Evolutionary conservation across 2,329 filamentous ascomycete species (phyloP), one percentile per base, ranked within the genome.

Genomic region (Tolypocladium capitatum): DNA sequence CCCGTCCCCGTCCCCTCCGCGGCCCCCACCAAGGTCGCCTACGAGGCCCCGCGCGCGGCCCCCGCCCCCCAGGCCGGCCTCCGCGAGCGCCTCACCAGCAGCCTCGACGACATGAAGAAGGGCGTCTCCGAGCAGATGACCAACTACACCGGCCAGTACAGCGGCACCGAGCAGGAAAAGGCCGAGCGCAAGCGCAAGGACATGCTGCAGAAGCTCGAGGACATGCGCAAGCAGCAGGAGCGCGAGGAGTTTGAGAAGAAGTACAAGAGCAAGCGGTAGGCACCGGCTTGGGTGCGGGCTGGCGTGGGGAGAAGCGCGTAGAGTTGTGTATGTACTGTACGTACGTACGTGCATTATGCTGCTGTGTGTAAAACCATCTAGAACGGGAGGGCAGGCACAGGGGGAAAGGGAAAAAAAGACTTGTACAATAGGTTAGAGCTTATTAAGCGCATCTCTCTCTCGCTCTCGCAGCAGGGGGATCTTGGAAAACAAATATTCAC

Each of bases 181-280:
- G 61, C 63, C 1, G 64, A 63, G 55, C 57, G 59, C 54, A 60
- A 61, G 51, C 62, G 64, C 46, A 60, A 56, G 51, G 59, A 68
- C 34, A 51, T 60, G 46, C 50, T 67, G 14, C 58, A 57, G 36
- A 61, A 64, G 57, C 51, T 66, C 9, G 67, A 69, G 55, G 51
- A 60, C 13, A 60, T 60, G 56, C 58, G 64, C 21, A 56, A 55
- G 45, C 55, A 66, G 52, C 59, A 67, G 50, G 61, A 65, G 52
- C 58, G 63, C 3, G 59, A 64, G 16, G 62, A 66, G 51, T 67
- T 66, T 48, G 63, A 69, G 38, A 66, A 61, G 50, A 68, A 71
- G 58, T 70, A 68, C 59, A 64, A 66, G 61, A 51, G 51, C 42
- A 55, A 56, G 47, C 49, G 47, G 48, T 60, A 50, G 16, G 24